Evolutionary conservation across 768 basidiomycete genomes (phyloP), one percentile per base, ranked within the genome.

Genomic region (Mycena epipterygia): DNA sequence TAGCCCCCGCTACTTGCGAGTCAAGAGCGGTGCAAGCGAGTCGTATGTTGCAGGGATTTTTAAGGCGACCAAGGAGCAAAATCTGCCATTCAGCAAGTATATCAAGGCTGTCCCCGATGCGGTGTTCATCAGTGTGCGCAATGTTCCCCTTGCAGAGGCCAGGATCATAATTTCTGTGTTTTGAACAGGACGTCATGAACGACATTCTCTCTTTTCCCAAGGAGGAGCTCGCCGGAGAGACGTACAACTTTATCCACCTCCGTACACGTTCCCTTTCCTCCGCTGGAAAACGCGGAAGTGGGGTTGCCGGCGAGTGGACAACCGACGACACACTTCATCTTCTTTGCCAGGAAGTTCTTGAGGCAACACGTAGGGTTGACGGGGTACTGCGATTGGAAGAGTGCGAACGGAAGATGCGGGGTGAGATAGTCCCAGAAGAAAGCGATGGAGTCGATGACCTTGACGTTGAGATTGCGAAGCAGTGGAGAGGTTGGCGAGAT

Each of bases 71-170:
- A 61, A 61, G 39, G 51, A 62, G 1, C 70, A 71, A 33, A 56
- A 61, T 37, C 17, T 58, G 3, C 68, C 65, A 23, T 33, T 68
- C 72, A 67, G 57, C 53, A 68, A 76, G 58, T 64, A 64, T 61
- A 70, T 61, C 62, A 46, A 33, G 32, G 61, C 48, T 29, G 14
- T 72, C 51, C 44, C 66, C 5, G 49, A 64, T 16, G 27, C 51
- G 25, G 37, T 55, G 4, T 41, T 27, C 14, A 48, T 32, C n/a
- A 46, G 27, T 21, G 63, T 64, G 53, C 27, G 62, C 19, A 25
- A 23, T 14, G 27, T 64, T 64, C 16, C 14, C 16, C 29, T 39
- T 41, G 12, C 29, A 21, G 12, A 21, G 49, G 25, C 51, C 37
- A 37, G 35, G 35, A 37, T 37, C 35, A 57, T 16, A 8, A 17